Conservation (phyloP, 2,329 filamentous ascomycete species). For the Byssochlamys sp. region DNA sequence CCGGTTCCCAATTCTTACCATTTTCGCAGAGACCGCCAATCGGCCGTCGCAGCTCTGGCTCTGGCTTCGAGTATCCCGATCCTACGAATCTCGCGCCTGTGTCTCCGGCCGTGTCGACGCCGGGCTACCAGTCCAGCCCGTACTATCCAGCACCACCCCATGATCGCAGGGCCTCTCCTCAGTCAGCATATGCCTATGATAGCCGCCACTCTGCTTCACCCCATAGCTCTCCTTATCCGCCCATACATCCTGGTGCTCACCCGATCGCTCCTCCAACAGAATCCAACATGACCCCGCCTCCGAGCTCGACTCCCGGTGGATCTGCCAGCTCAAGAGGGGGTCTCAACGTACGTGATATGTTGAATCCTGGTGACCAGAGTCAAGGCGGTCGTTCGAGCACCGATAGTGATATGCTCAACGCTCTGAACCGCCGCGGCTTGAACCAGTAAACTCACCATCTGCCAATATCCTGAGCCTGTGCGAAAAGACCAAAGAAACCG, state of each 20-base stretch:
- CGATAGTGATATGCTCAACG: conserved; percentile 44
- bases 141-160: conserved; percentile 30
- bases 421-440: conserved; percentile 33
- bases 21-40: conserved; percentile 27
- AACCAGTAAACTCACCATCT: conserved; percentile 15
- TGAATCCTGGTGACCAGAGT: conserved; percentile 31
- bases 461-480: background rate
- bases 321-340: conserved; percentile 28
- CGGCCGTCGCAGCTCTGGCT: conserved; percentile 35
- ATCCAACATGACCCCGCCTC: conserved; percentile 30
- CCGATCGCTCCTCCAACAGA: conserved; percentile 20
- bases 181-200: conserved; percentile 36
- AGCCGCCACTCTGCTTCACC: conserved; percentile 34
- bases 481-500: background rate
- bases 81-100: conserved; percentile 39
- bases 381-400: conserved; percentile 34
- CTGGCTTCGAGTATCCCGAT: conserved; percentile 39
- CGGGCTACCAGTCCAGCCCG: conserved; percentile 32
- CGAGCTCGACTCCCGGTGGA: conserved; percentile 26
- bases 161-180: conserved; percentile 37
- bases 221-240: conserved; percentile 31
- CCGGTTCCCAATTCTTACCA: conserved; percentile 5
- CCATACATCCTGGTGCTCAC: conserved; percentile 21
- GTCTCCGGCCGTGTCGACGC: conserved; percentile 34
- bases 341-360: conserved; percentile 41